Conservation (phyloP, 768 basidiomycete species). For the Phylloporus arenicola region DNA sequence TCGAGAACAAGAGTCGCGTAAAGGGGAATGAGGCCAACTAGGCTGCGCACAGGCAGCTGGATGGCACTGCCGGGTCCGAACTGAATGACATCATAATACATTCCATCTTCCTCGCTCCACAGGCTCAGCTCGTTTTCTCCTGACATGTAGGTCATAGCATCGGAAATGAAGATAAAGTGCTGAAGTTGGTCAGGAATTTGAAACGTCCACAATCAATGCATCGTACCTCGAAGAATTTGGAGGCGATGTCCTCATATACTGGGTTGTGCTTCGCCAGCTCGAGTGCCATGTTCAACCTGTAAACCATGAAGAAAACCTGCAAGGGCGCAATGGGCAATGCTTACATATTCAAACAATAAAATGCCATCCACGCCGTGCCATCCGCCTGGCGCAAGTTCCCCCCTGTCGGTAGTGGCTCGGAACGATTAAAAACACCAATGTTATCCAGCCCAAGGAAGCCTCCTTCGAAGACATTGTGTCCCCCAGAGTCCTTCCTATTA, state of each 20-base stretch:
- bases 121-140: constrained; percentile 77
- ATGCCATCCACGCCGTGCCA: constrained; percentile 99
- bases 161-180: constrained; percentile 98
- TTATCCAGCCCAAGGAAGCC: constrained; percentile 98
- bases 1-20: constrained; percentile 94
- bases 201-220: not conserved
- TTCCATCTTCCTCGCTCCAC: constrained; percentile 95
- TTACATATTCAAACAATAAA: constrained; percentile 95
- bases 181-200: constrained; percentile 29
- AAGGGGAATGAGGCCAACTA: constrained; percentile 96
- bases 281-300: constrained; percentile 91
- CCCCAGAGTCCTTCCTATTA: constrained; percentile 92
- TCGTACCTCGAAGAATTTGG: constrained; percentile 87
- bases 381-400: constrained; percentile 94
- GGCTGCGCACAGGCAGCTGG: constrained; percentile 89
- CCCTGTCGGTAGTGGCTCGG: constrained; percentile 93
- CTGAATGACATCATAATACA: constrained; percentile 97
- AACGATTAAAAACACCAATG: constrained; percentile 96
- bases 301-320: constrained; percentile 2
- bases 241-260: constrained; percentile 98
- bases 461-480: constrained; percentile 96
- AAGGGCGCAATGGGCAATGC: constrained; percentile 15
- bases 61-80: constrained; percentile 77
- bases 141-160: constrained; percentile 92
- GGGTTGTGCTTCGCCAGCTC: constrained; percentile 97